Evolutionary conservation across 169 alveolate genomes (phyloP), one percentile per base, ranked within the genome.

Genomic region (Miamiensis avidus): DNA sequence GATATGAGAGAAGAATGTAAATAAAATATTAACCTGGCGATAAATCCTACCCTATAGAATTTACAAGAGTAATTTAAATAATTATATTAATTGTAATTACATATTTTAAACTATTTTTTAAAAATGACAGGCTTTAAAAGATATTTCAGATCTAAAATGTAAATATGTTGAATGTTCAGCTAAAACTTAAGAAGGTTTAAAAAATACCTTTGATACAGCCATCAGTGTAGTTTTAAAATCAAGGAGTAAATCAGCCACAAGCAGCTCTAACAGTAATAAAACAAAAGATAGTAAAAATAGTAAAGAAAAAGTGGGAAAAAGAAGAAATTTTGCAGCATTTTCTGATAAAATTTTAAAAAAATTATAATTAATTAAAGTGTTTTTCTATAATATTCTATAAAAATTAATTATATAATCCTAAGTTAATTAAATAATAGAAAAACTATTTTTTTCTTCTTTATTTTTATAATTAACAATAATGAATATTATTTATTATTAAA

Each of bases 151-250:
- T 74, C 26, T 81, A 25, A 87, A 87, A 0, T 85, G 85, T 73
- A 81, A 85, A 34, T 88, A 82, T 65, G 75, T 85, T 25, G 93
- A 91, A 65, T 88, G 92, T 49, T 81, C 88, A 33, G 92, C 95
- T 74, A 75, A 81, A 32, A 85, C 84, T 34, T 33, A 82, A 65
- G 73, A 74, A 32, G 78, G 82, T 28, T n/a, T 88, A 32, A 91
- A 86, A 33, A 78, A 89, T 65, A 78, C 88, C 0, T 91, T 85
- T 85, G 84, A 75, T 72, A 88, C 84, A 65, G 90, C 92, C 4
- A 85, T 91, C 31, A 73, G 79, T 29, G 29, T 69, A 29, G 94
- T 28, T 11, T 31, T 75, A n/a, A 27, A n/a, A 0, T 20, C 6
- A 20, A 0, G 25, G 28, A 25, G 29, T 33, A 77, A 26, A 27